Base-by-base conservation (phyloP, 2,329 filamentous ascomycete genomes). In the Paracamarosporium sp. region DNA sequence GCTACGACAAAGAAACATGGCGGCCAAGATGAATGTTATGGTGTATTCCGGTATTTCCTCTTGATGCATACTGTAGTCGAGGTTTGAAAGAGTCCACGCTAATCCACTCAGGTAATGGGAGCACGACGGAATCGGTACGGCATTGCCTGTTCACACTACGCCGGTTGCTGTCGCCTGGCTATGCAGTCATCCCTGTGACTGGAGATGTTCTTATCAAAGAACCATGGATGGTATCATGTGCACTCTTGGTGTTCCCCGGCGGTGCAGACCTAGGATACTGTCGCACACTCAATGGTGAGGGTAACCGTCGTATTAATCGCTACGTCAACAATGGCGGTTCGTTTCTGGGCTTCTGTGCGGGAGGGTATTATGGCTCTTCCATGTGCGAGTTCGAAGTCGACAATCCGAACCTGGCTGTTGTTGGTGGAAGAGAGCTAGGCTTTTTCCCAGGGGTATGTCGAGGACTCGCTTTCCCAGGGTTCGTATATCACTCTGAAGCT, bases 201-300 rank as follows among this genome's bases (percentile, higher is more conserved):
- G 90, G 93, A 56, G 83, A 89, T 6, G 87, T 90, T 63, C 82
- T 99, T 56, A 82, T 97, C 70, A 93, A 93, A 64, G 95, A 99
- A 75, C 95, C 95, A 12, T 99, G 95, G 95, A 85, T 88, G 1
- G 81, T 90, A 3, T 90, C 92, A 2, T 98, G 94, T 74, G 92
- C 93, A 0, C 84, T 98, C 9, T 85, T 99, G 6, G 93, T 98
- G 2, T 87, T 99, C 51, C 95, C 95, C 1, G 95, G 95, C 22
- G 95, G 95, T 30, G 94, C 92, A n/a, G 95, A 99, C 72, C 83
- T 96, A 50, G 92, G 90, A 48, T 99, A 97, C 77, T 96, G 93
- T 76, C 88, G 90, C 27, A 88, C 87, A 2, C 84, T 99, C 62
- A 95, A 98, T 74, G 95, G 95, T 33, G 83, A 88, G 51, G 95